Base-by-base conservation (phyloP, 495 filamentous ascomycete genomes). In the Podospora conica region DNA sequence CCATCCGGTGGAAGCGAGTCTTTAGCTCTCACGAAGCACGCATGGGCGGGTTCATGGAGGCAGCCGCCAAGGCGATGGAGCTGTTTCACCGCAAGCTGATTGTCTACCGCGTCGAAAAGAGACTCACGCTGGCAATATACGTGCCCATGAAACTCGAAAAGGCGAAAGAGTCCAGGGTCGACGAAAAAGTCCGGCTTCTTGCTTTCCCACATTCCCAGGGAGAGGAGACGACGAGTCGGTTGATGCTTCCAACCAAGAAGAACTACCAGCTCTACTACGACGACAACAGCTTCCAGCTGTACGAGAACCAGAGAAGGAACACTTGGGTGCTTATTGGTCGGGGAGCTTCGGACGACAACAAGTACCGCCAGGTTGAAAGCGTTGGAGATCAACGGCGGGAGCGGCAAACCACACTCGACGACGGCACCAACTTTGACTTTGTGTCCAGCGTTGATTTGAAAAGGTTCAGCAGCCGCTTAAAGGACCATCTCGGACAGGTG, bases 71-170 rank as follows among this genome's bases (percentile, higher is more conserved):
- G 59, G 60, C 69, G 2, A 56, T 83, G 3, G 79, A 79, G 56
- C 55, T 78, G 0, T 85, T 82, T 61, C 77, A 83, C 64, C 71
- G 72, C 11, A 84, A 83, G 58, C 67, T 85, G 4, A 77, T 85
- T 27, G 69, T 83, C 12, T 64, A 83, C 21, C 74, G 67, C 9
- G 71, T 81, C n/a, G 76, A 82, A 59, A 75, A 81, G 61, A 73
- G 82, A 10, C 72, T 84, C 12, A 83, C 79, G 3, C 29, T 85
- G 9, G 82, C 76, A 5, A 78, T 85, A 22, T 85, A 85, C 64
- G 66, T 85, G 5, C 82, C 82, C 6, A 70, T 73, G 63, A 78
- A 77, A 69, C 68, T 83, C 15, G 71, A 72, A 31, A 71, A 63
- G 23, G 64, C 71, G 11, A 40, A 77, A 29, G 81, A 83, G 61